Percentiles rank a stretch among this genome's conserved stretches.
Conservation (phyloP, 352 stramenopile species). For the Globisporangium echinulatum region DNA sequence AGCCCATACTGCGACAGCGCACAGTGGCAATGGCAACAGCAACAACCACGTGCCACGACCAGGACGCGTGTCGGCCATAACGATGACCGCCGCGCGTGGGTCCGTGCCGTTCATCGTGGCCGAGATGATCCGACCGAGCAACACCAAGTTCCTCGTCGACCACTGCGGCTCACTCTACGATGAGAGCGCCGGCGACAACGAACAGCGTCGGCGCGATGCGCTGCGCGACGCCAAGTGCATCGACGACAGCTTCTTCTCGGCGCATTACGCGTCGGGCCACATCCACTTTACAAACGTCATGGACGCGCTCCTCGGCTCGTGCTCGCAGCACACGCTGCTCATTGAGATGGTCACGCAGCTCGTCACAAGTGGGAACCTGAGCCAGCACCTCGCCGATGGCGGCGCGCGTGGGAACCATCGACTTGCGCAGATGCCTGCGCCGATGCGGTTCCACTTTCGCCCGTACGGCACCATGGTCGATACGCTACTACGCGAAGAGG, state of each 20-base stretch:
- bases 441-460: constrained; percentile 47
- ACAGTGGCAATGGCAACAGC: constrained; percentile 8
- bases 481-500: constrained; percentile 45
- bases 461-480: constrained; percentile 56
- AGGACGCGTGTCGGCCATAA: constrained; percentile 3
- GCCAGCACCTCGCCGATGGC: constrained; percentile 39
- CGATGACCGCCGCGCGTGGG: neutral
- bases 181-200: constrained; percentile 23
- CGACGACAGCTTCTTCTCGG: constrained; percentile 47
- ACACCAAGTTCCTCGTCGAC: constrained; percentile 67
- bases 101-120: constrained; percentile 45
- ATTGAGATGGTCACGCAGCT: constrained; percentile 70
- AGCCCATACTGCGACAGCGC: too few relatives aligned
- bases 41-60: constrained; percentile 19
- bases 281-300: constrained; percentile 74
- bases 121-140: constrained; percentile 69
- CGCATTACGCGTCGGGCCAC: constrained; percentile 52
- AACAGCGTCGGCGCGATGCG: constrained; percentile 31
- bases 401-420: constrained; percentile 32
- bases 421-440: constrained; percentile 49
- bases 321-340: constrained; percentile 47
- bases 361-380: constrained; percentile 49
- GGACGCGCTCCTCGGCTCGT: constrained; percentile 57
- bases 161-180: constrained; percentile 40
- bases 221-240: constrained; percentile 51